These are phyloP conservation scores for Penicillium ucsense DNA, from an alignment of 495 filamentous ascomycete species.

Conservation along the genomic window DNA sequence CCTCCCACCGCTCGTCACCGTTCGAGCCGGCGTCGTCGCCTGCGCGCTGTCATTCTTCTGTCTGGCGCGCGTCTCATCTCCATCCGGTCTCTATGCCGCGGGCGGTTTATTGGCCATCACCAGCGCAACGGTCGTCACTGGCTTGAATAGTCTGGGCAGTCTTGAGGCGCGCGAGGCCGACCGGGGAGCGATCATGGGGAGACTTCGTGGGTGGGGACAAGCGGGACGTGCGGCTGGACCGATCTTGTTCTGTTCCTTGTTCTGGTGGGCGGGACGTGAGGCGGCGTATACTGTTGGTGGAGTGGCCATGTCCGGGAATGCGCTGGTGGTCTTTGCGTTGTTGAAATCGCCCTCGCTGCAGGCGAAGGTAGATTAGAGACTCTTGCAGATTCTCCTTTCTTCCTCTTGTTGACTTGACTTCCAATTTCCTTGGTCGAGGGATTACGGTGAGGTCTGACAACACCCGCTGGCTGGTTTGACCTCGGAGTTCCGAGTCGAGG, in stretches of 20 bases:
- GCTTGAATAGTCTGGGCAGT: constrained; percentile 81
- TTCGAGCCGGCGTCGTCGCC: constrained; percentile 67
- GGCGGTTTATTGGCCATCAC: constrained; percentile 79
- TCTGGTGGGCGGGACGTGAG: constrained; percentile 96
- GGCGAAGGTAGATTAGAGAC: constrained; percentile 7
- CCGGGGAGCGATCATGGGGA: constrained; percentile 75
- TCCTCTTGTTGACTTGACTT: no score
- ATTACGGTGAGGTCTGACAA: neutral
- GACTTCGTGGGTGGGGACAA: constrained; percentile 79
- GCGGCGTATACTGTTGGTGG: constrained; percentile 76
- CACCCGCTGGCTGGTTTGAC: no score
- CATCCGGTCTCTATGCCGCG: constrained; percentile 64
- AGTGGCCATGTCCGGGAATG: constrained; percentile 65
- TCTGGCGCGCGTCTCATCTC: constrained; percentile 55
- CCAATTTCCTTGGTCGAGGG: neutral
- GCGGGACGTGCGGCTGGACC: constrained; percentile 79
- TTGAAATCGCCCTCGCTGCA: constrained; percentile 39
- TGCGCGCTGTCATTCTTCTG: constrained; percentile 74
- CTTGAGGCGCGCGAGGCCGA: constrained; percentile 76
- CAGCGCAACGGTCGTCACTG: constrained; percentile 87
- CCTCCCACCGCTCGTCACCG: constrained; percentile 64
- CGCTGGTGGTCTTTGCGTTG: constrained; percentile 56
- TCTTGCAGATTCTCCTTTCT: no score
- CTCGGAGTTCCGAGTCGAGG: no score
- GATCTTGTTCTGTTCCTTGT: constrained; percentile 85